Base-by-base conservation (phyloP, 2,329 filamentous ascomycete genomes). In the Colletotrichum tanaceti region DNA sequence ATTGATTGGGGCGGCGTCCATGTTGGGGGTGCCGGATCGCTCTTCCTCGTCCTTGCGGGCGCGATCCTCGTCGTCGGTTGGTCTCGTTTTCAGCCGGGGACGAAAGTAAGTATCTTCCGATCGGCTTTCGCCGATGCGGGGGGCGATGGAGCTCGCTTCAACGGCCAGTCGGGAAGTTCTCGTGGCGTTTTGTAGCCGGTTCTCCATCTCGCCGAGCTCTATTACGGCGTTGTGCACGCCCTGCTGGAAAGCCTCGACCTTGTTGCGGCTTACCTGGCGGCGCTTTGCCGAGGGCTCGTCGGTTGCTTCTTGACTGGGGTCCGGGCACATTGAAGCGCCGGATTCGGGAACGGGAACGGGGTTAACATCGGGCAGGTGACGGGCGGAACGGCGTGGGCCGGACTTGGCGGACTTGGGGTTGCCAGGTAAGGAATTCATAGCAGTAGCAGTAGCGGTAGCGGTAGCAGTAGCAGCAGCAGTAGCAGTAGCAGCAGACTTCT, bases 131-230 rank as follows among this genome's bases (percentile, higher is more conserved):
- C 32, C 22, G 7, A 35, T 20, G 13, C 72, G 60, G 4, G 70
- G 49, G 0, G 60, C 44, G 5, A 82, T 65, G 5, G 78, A 72
- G 5, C 82, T 84, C 38, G 79, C 77, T 66, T 84, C 79, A 3
- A 87, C 70, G n/a, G 82, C 82, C 0, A 81, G 72, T 43, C 85
- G 83, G 69, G 87, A 84, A 24, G 75, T 78, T 65, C 83, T 83
- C 11, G 81, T 80, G 6, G 78, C 79, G 5, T 75, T 77, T 35
- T 81, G 79, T 3, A 87, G 73, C n/a, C 77, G 77, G 18, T 80
- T 75, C 53, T 87, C 85, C 83, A 87, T 86, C 71, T 83, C 78
- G 5, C 78, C 80, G 32, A 87, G 76, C n/a, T 79, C 78, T n/a
- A 79, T 78, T 68, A 84, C 79, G 20, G 82, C 82, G 3, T 77